Evolutionary conservation across 2,329 filamentous ascomycete genomes (phyloP), one percentile per base, ranked within the genome.

Genomic region (Xylaria multiplex): DNA sequence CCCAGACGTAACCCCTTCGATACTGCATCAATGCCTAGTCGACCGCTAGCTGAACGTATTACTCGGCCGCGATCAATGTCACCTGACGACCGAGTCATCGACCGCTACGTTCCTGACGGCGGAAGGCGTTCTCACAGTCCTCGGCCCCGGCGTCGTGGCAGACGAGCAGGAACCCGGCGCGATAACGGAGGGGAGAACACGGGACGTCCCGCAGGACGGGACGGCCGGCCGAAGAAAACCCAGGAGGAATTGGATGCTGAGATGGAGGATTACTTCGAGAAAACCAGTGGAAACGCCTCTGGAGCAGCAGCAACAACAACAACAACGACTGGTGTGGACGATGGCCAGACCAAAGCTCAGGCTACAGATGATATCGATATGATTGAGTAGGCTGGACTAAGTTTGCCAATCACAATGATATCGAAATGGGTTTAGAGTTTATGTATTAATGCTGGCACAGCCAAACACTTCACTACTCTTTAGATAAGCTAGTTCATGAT

Each of bases 191-290:
- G 75, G 65, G 66, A 70, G n/a, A 66, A 63, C 8, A 68, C 78
- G 67, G 81, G 79, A 70, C 81, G 78, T 14, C 77, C 80, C 40
- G 66, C 74, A 37, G 82, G 82, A 53, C 83, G 81, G 19, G 84
- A 87, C 59, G 85, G 86, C 45, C 86, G 92, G 55, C 85, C 89
- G 2, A 91, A 88, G 80, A 97, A 97, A 86, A 97, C 94, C 0
- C 91, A 93, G 71, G 92, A 97, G 73, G 93, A 97, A 77, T 84
- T 97, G 46, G 94, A 97, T 77, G 93, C 92, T n/a, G 94, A 97
- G 80, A 97, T 97, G 94, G 93, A 90, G 35, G 93, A 97, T 76
- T 97, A 97, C 79, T 97, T 93, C 83, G 89, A 86, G 35, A 82
- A 81, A 30, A 78, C 79, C 43, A 76, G 73, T 63, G 78, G 73